These are phyloP conservation scores for Diaporthe citriasiana DNA, from an alignment of 2,329 filamentous ascomycete species.

Conservation along the genomic window DNA sequence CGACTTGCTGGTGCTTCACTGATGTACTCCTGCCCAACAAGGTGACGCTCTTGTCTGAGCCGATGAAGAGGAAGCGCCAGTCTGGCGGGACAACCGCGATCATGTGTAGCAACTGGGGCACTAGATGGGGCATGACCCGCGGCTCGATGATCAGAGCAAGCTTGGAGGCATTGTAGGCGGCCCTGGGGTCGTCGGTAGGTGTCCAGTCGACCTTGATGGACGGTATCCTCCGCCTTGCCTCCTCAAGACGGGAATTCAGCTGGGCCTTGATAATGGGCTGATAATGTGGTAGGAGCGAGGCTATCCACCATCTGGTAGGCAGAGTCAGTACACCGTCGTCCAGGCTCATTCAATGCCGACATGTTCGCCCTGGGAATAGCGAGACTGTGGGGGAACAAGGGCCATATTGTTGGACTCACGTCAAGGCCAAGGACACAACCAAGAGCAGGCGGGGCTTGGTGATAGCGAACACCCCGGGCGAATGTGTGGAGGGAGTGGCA, in stretches of 20 bases:
- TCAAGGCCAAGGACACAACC: conserved; percentile 53
- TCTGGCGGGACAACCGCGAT: conserved; percentile 69
- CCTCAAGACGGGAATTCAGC: conserved; percentile 50
- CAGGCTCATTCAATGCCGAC: neutral
- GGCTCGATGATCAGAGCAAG: conserved; percentile 70
- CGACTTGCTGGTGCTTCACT: conserved; percentile 57
- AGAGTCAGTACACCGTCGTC: neutral
- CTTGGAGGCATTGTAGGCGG: conserved; percentile 63
- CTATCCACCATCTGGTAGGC: conserved; percentile 61
- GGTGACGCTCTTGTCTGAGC: conserved; percentile 61
- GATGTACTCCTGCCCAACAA: conserved; percentile 57
- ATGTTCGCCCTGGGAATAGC: neutral
- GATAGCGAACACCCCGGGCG: conserved; percentile 48
- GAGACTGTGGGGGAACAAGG: neutral
- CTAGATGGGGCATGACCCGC: conserved; percentile 63
- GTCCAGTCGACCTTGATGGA: conserved; percentile 58
- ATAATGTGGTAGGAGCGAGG: conserved; percentile 59
- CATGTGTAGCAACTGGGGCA: conserved; percentile 69
- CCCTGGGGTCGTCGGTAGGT: conserved; percentile 50
- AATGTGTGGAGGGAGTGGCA: conserved; percentile 39
- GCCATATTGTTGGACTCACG: conserved; percentile 50
- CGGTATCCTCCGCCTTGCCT: conserved; percentile 57
- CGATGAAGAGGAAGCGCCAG: conserved; percentile 71
- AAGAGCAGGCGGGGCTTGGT: conserved; percentile 55
- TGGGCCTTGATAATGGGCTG: conserved; percentile 56